Conservation (phyloP, 2,329 filamentous ascomycete species). For the Penicillium sp. region DNA sequence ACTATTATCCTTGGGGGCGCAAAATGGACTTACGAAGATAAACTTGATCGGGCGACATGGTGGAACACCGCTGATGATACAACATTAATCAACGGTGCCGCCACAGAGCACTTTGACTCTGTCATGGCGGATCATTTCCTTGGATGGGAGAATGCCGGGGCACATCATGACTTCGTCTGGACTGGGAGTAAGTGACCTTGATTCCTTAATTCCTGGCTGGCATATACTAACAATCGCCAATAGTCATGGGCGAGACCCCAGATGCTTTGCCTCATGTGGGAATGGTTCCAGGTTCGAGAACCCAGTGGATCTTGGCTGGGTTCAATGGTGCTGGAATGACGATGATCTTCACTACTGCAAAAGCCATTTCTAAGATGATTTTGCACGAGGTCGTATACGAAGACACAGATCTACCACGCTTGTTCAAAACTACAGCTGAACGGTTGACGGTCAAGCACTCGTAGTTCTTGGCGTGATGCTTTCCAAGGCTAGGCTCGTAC, state of each 20-base stretch:
- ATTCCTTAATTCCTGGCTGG: not conserved
- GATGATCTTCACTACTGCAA: constrained; percentile 59
- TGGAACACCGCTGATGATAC: constrained; percentile 48
- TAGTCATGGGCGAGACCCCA: constrained; percentile 54
- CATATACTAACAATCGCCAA: not conserved
- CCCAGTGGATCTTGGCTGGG: constrained; percentile 59
- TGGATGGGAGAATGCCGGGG: constrained; percentile 37
- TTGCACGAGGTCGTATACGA: constrained; percentile 24
- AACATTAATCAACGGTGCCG: constrained; percentile 47
- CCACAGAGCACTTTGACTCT: constrained; percentile 37
- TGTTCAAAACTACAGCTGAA: constrained; percentile 31
- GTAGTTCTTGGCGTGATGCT: not conserved
- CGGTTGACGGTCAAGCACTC: constrained; percentile 1
- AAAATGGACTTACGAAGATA: constrained; percentile 44
- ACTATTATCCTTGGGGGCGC: constrained; percentile 64
- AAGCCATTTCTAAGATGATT: constrained; percentile 59
- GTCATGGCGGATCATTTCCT: constrained; percentile 38
- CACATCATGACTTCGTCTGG: constrained; percentile 31
- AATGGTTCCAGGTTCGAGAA: constrained; percentile 42
- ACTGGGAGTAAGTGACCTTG: constrained; percentile 24
- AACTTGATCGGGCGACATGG: constrained; percentile 40
- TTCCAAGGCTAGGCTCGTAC: not conserved
- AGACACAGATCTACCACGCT: constrained; percentile 29
- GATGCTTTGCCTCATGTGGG: constrained; percentile 58
- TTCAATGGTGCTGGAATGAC: constrained; percentile 72